A percentile compares a stretch with the other conserved stretches of the same genome.
Evolutionary conservation across 768 basidiomycete genomes (phyloP).

Genomic region (Xanthoconium stramineum): DNA sequence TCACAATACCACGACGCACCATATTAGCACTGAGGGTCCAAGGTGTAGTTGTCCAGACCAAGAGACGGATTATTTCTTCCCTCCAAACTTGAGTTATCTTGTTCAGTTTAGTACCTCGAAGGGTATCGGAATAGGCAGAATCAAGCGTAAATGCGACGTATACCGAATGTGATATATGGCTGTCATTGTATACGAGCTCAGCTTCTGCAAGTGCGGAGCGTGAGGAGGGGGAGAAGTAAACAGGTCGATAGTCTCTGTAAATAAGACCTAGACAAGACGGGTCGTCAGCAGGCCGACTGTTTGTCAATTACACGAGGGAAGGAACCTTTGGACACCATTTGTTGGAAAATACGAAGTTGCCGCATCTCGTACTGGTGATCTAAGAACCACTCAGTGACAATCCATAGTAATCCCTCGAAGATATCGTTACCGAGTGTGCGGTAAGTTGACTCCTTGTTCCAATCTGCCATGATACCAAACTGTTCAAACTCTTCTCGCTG

Average conservation of each 20-base stretch:
- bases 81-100: conserved; percentile 32
- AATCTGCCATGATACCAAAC: conserved; percentile 92
- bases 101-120: conserved; percentile 10
- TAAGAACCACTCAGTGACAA: conserved; percentile 27
- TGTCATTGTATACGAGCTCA: conserved; percentile 86
- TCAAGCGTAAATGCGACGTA: conserved; percentile 80
- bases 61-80: conserved; percentile 43
- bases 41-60: conserved; percentile 97
- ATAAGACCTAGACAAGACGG: conserved; percentile 58
- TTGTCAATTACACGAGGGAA: neutral
- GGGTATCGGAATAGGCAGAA: conserved; percentile 8
- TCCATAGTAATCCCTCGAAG: neutral
- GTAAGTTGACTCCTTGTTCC: conserved; percentile 70
- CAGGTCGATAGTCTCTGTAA: conserved; percentile 82
- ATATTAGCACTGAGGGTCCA: conserved; percentile 97
- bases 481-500: conserved; percentile 79
- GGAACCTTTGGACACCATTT: conserved; percentile 82
- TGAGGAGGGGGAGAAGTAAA: conserved; percentile 94
- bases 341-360: conserved; percentile 79
- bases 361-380: conserved; percentile 87
- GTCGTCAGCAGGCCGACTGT: neutral
- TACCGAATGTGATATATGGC: conserved; percentile 83
- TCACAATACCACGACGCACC: conserved; percentile 44
- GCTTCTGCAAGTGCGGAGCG: conserved; percentile 93
- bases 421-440: conserved; percentile 69